phyloP scores from a whole-genome alignment of 2,329 filamentous ascomycete genomes.

The Boeremia lycopersici region DNA sequence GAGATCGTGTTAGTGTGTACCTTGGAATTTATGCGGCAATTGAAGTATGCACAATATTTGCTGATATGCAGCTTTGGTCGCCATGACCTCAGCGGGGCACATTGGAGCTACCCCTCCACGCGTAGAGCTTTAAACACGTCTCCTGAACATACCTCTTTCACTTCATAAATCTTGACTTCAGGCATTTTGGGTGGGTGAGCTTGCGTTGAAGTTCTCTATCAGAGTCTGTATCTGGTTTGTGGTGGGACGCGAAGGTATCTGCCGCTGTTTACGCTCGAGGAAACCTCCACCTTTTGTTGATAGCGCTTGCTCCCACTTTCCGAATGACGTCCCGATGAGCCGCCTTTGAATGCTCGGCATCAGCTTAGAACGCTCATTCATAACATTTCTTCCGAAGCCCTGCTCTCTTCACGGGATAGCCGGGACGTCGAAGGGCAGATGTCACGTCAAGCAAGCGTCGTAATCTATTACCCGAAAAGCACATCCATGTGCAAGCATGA shows the following conservation, averaged over 20 bases:
- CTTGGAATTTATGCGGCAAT: neutral
- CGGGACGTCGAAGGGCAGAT: constrained; percentile 3
- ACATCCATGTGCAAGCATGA: neutral
- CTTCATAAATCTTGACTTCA: constrained; percentile 42
- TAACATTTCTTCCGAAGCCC: neutral
- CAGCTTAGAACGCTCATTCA: neutral
- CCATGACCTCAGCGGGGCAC: constrained; percentile 33
- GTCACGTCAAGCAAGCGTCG: neutral
- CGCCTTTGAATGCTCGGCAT: constrained; percentile 14
- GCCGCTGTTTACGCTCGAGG: constrained; percentile 17
- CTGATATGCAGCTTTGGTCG: neutral
- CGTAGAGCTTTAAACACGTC: neutral
- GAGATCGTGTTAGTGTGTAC: constrained; percentile 13
- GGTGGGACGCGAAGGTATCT: constrained; percentile 10
- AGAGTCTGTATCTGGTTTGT: constrained; percentile 17
- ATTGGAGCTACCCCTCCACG: constrained; percentile 34
- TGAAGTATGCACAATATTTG: neutral
- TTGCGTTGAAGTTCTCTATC: constrained; percentile 22
- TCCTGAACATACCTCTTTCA: constrained; percentile 42
- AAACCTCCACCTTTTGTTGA: constrained; percentile 43
- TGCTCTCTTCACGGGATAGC: neutral
- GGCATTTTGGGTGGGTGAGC: constrained; percentile 29
- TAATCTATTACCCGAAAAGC: neutral
- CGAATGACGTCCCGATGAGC: constrained; percentile 39
- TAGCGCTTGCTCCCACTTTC: constrained; percentile 33